Evolutionary conservation across 371 early-diverging fungal genomes (phyloP).

Genomic region (Mortierella sp.): DNA sequence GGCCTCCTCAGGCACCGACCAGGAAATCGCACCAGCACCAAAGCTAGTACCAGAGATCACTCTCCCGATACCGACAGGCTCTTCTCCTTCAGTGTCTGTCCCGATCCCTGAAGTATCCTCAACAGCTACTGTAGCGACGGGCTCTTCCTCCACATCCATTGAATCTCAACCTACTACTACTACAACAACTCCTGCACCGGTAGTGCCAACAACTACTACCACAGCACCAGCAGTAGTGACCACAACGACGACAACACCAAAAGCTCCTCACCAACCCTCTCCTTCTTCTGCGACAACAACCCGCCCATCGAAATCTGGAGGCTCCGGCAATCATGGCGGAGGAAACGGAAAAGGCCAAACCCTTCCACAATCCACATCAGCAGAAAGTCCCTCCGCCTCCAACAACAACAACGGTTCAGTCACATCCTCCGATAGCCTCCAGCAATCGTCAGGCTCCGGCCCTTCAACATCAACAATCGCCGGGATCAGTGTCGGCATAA

Average conservation of each 20-base stretch:
- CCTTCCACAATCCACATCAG: background rate
- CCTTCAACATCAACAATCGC: slow-evolving; percentile 12
- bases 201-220: slow-evolving; percentile 1
- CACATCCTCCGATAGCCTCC: slow-evolving; percentile 23
- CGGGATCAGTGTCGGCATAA: slow-evolving; percentile 16
- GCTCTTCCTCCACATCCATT: background rate
- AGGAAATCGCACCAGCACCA: background rate
- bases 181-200: background rate
- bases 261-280: background rate
- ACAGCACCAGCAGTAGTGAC: background rate
- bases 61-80: too few relatives aligned
- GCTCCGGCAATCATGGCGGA: background rate
- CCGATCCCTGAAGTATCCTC: background rate
- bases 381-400: too few relatives aligned
- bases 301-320: background rate
- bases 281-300: background rate
- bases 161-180: background rate
- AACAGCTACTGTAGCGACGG: background rate
- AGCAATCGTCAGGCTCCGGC: background rate
- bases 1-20: background rate
- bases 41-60: too few relatives aligned
- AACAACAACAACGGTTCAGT: background rate
- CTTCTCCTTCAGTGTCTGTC: background rate
- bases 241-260: background rate
- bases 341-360: background rate